These are phyloP conservation scores for Psilocybe azurescens DNA, from an alignment of 768 basidiomycete species.

Conservation along the genomic window DNA sequence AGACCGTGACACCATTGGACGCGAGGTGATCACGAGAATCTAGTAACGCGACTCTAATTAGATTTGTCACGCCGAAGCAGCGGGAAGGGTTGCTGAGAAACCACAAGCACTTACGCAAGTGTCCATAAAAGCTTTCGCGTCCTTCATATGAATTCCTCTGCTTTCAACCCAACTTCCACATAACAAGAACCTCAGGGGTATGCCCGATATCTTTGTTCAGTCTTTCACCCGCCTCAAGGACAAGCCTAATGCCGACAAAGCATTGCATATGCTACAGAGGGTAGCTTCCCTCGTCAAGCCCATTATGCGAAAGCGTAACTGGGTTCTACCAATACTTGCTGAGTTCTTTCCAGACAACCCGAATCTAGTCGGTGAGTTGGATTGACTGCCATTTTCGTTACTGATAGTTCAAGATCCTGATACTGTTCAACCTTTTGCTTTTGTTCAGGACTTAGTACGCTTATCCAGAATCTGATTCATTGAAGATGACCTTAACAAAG, in stretches of 20 bases:
- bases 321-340: conserved; percentile 80
- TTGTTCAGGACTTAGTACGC: conserved; percentile 42
- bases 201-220: conserved; percentile 65
- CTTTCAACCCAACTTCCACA: not conserved
- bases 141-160: not conserved
- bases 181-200: conserved; percentile 23
- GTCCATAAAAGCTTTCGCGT: conserved; percentile 12
- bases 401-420: conserved; percentile 6
- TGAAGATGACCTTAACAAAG: conserved; percentile 11
- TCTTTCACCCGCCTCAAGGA: conserved; percentile 76
- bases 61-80: conserved; percentile 2
- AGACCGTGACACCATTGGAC: too few relatives aligned
- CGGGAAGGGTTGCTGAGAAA: conserved; percentile 3
- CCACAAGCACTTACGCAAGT: conserved; percentile 27
- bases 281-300: conserved; percentile 87
- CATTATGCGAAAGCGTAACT: conserved; percentile 86
- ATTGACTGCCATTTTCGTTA: not conserved
- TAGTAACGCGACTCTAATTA: conserved; percentile 18
- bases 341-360: conserved; percentile 86
- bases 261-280: conserved; percentile 68
- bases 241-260: conserved; percentile 68
- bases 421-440: not conserved
- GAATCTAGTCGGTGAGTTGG: conserved; percentile 68
- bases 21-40: conserved; percentile 7
- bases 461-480: not conserved